Conservation (phyloP, 352 stramenopile species). For the Globisporangium polare region DNA sequence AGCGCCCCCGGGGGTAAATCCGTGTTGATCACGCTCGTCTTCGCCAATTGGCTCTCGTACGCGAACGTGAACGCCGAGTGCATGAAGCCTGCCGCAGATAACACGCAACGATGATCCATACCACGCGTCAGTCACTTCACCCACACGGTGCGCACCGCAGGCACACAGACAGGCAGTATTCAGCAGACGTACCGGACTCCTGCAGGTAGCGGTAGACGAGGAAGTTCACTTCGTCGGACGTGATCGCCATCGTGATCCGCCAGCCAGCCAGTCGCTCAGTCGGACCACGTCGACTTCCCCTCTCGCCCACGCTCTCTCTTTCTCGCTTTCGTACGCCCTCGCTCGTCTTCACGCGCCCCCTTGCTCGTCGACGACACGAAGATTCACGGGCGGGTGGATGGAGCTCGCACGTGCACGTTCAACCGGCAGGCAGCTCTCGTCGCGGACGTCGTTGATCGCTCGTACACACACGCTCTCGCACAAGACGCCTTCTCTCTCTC, state of each 20-base stretch:
- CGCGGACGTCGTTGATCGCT: neutral
- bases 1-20: constrained; percentile 95
- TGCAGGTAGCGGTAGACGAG: constrained; percentile 98
- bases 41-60: constrained; percentile 95
- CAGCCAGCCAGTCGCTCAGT: neutral
- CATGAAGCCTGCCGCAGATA: constrained; percentile 78
- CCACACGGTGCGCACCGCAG: neutral
- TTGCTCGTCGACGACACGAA: neutral
- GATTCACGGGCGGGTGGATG: neutral
- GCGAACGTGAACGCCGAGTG: constrained; percentile 98
- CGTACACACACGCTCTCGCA: too few species aligned
- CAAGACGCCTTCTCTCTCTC: neutral
- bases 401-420: neutral
- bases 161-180: neutral
- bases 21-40: constrained; percentile 90
- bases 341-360: neutral
- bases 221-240: constrained; percentile 97
- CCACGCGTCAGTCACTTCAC: neutral
- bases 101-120: neutral
- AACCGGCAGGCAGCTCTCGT: neutral
- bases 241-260: constrained; percentile 75
- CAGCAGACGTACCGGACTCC: constrained; percentile 81
- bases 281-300: neutral
- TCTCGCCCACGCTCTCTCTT: neutral
- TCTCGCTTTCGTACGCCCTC: neutral